A percentile compares a stretch with the other conserved stretches of the same genome.
These are phyloP conservation scores for Aspergillus haitiensis DNA, from an alignment of 495 filamentous ascomycete species.

Conservation along the genomic window DNA sequence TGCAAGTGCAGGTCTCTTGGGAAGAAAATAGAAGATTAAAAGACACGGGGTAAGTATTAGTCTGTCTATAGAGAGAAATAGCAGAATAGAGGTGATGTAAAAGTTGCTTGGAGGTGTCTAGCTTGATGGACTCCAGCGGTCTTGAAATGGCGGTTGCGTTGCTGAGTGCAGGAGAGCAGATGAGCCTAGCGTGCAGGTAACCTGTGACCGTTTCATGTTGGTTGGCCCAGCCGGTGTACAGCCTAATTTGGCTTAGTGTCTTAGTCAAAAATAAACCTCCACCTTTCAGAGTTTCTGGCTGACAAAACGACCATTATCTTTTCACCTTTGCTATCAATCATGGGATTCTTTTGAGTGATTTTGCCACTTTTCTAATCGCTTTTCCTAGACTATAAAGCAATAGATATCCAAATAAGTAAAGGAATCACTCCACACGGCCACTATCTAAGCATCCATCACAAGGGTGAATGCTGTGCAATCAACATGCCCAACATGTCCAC, in stretches of 20 bases:
- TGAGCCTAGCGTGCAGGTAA: constrained; percentile 32
- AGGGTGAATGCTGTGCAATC: too few relatives aligned
- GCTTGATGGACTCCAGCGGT: constrained; percentile 26
- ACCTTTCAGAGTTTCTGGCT: constrained; percentile 17
- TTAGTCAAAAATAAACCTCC: constrained; percentile 23
- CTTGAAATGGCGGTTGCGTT: constrained; percentile 33
- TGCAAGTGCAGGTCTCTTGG: not conserved
- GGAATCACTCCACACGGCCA: too few relatives aligned
- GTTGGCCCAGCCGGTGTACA: constrained; percentile 10
- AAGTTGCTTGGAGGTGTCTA: constrained; percentile 20
- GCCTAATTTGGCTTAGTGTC: constrained; percentile 23
- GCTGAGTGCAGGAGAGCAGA: constrained; percentile 37
- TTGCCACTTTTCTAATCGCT: too few relatives aligned
- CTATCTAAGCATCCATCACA: too few relatives aligned
- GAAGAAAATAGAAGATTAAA: constrained; percentile 1
- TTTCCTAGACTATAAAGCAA: too few relatives aligned
- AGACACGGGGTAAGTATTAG: not conserved
- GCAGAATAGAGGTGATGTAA: constrained; percentile 16
- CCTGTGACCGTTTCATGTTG: constrained; percentile 33
- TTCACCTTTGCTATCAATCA: too few relatives aligned
- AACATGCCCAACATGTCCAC: too few relatives aligned
- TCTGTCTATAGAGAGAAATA: constrained; percentile 5
- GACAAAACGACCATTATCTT: too few relatives aligned
- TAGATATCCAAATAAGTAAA: too few relatives aligned
- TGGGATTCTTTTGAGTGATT: too few relatives aligned